Conservation (phyloP, 2,329 filamentous ascomycete species). For the Aspergillus udagawae region DNA sequence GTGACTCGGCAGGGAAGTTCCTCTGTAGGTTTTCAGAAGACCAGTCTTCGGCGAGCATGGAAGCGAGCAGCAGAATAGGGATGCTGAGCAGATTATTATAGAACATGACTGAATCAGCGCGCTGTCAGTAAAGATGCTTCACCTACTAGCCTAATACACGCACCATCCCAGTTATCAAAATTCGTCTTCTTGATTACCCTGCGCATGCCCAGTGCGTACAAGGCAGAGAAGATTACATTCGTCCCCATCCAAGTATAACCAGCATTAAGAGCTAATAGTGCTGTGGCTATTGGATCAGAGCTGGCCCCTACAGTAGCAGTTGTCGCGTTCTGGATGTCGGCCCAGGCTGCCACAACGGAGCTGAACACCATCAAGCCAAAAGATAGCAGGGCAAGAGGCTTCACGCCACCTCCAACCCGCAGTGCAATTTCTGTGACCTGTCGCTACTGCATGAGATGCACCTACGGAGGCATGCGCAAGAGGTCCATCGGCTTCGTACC, state of each 20-base stretch:
- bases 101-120: constrained; percentile 73
- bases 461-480: no score
- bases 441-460: no score
- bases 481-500: no score
- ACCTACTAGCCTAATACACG: constrained; percentile 41
- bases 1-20: constrained; percentile 83
- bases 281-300: constrained; percentile 64
- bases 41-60: constrained; percentile 87
- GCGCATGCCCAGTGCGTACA: constrained; percentile 87
- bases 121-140: constrained; percentile 15
- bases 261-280: constrained; percentile 78
- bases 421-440: no score
- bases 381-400: constrained; percentile 79
- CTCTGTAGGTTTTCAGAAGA: constrained; percentile 72
- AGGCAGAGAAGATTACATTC: constrained; percentile 91
- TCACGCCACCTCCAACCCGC: constrained; percentile 94
- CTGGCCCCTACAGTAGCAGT: constrained; percentile 53
- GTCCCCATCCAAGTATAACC: constrained; percentile 98
- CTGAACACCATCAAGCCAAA: constrained; percentile 96
- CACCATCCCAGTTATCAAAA: constrained; percentile 99
- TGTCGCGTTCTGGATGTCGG: constrained; percentile 79
- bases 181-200: constrained; percentile 99
- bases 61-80: constrained; percentile 78
- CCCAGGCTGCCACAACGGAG: constrained; percentile 93
- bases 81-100: constrained; percentile 99